Percentiles rank a stretch among this genome's conserved stretches.
These are phyloP conservation scores for Marsdenia floribunda DNA, from an alignment of 257 asterid species.

Conservation along the genomic window DNA sequence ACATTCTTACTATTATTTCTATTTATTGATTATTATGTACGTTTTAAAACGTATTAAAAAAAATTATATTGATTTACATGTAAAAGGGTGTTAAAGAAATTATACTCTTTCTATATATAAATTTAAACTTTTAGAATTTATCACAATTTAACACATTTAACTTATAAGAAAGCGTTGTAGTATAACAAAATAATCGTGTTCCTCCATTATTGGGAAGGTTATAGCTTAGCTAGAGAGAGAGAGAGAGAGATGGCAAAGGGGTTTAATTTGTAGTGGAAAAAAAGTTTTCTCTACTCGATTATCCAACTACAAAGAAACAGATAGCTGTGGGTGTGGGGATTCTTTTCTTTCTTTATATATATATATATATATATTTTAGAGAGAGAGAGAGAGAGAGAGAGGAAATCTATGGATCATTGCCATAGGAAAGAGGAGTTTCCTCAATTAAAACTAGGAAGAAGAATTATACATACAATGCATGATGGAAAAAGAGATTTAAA, in stretches of 20 bases:
- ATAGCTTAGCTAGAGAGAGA: no score
- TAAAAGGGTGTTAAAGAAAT: no score
- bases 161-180: constrained; percentile 10
- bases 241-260: constrained; percentile 14
- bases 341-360: neutral
- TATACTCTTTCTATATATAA: no score
- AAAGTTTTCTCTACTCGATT: constrained; percentile 11
- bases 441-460: neutral
- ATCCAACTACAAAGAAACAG: constrained; percentile 11
- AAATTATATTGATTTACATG: no score
- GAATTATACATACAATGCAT: neutral
- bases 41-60: no score
- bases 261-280: constrained; percentile 13
- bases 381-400: neutral
- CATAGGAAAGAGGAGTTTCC: neutral
- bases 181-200: constrained; percentile 11
- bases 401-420: neutral
- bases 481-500: constrained; percentile 13
- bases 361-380: no score
- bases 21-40: no score
- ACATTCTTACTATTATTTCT: no score
- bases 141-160: no score
- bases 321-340: neutral
- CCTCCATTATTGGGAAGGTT: constrained; percentile 29
- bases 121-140: no score